phyloP scores from a whole-genome alignment of 768 basidiomycete species.

The Termitomyces sp. region DNA sequence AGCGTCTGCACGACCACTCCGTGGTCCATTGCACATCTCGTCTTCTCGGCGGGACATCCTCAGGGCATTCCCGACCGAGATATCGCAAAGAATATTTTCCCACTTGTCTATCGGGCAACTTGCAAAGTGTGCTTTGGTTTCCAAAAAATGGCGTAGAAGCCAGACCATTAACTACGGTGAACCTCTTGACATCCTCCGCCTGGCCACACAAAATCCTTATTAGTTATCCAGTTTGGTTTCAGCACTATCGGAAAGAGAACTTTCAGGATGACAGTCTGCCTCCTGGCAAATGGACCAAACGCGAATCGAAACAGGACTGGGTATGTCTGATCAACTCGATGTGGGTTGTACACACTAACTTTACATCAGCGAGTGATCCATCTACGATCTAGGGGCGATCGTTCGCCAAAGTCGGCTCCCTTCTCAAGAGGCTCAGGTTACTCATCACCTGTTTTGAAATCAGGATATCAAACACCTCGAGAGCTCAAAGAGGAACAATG shows the following conservation, averaged over 20 bases:
- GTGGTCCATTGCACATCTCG: constrained; percentile 39
- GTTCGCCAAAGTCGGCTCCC: constrained; percentile 27
- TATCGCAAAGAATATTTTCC: constrained; percentile 74
- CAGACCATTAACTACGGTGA: constrained; percentile 89
- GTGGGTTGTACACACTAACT: constrained; percentile 3
- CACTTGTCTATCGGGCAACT: constrained; percentile 58
- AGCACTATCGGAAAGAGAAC: constrained; percentile 81
- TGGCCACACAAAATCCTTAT: not conserved
- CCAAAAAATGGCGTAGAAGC: constrained; percentile 81
- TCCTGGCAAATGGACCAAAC: constrained; percentile 85
- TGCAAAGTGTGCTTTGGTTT: constrained; percentile 74
- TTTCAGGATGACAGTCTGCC: constrained; percentile 78
- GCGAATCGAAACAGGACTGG: constrained; percentile 95
- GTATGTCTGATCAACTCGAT: constrained; percentile 27
- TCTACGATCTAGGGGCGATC: constrained; percentile 36
- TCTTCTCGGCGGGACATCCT: constrained; percentile 52
- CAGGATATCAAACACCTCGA: constrained; percentile 71
- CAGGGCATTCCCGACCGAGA: constrained; percentile 68
- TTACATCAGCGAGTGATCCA: constrained; percentile 45
- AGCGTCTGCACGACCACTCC: constrained; percentile 41
- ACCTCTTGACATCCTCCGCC: constrained; percentile 8
- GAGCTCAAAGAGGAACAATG: constrained; percentile 78
- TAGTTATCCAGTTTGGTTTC: constrained; percentile 76
- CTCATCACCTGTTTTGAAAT: constrained; percentile 40
- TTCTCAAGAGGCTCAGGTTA: constrained; percentile 40